These are phyloP conservation scores for Irineochytrium annulatum DNA, from an alignment of 192 early-diverging fungal genomes.

Conservation along the genomic window DNA sequence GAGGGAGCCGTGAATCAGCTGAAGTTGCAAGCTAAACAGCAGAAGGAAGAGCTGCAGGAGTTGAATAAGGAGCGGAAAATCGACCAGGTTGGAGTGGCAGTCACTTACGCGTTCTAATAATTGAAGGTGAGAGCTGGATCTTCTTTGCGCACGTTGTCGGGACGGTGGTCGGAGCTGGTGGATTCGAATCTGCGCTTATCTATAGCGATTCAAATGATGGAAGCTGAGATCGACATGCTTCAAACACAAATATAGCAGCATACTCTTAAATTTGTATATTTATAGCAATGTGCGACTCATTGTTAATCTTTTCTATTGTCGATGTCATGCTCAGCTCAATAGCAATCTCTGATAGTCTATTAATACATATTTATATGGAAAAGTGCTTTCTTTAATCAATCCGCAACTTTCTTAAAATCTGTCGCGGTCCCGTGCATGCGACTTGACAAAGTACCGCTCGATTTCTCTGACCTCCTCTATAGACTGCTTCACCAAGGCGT, in stretches of 20 bases:
- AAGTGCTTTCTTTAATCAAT: no score
- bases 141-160: constrained; percentile 19
- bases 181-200: constrained; percentile 24
- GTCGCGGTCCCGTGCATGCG: no score
- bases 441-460: background rate
- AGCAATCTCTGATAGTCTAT: no score
- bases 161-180: constrained; percentile 27
- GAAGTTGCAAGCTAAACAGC: constrained; percentile 22
- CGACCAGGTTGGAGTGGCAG: constrained; percentile 32
- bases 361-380: no score
- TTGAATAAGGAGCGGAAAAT: constrained; percentile 46
- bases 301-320: no score
- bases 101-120: background rate
- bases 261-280: background rate
- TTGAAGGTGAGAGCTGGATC: constrained; percentile 20
- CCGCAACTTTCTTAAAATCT: no score
- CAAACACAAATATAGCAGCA: background rate
- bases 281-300: background rate
- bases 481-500: background rate
- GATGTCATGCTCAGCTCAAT: no score
- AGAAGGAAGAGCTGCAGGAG: constrained; percentile 22
- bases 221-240: constrained; percentile 28
- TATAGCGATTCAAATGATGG: constrained; percentile 27
- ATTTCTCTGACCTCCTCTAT: background rate
- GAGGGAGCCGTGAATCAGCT: constrained; percentile 20